Base-by-base conservation (phyloP, 768 basidiomycete species). In the Solioccasus polychromus region DNA sequence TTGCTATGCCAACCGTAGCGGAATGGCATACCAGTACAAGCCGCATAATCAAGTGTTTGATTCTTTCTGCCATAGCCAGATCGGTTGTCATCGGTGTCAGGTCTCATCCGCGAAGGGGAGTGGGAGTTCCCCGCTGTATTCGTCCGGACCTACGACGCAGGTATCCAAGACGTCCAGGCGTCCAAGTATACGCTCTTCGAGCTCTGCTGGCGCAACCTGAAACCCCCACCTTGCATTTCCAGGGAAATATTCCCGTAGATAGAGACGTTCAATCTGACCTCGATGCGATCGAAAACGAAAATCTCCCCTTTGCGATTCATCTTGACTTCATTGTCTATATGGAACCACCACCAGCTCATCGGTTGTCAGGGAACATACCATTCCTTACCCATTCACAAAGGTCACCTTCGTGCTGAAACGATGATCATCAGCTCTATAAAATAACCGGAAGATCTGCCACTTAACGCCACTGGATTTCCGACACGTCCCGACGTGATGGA, bases 91-190 rank as follows among this genome's bases (percentile, higher is more conserved):
- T 65, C 35, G 4, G 71, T 66, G 12, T 69, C 68, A 4, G 61
- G 53, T 36, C 67, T 66, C 15, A 80, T 82, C 83, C 18, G 88
- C 68, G 59, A 78, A 89, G 8, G 88, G 86, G 43, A 85, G 56
- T 1, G 88, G 87, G 10, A 86, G 53, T 59, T 91, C 87, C 15
- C 88, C 86, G 45, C 76, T 84, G 59, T 83, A 88, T 19, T 88
- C 86, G 54, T 90, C 84, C 1, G 74, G 73, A 17, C 83, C 77
- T 8, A 89, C 82, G 8, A 85, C 80, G 52, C 83, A 83, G 2
- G 71, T 71, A 55, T 83, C 83, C 4, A 63, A 67, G 10, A 88
- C 82, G 47, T 80, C 78, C 9, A 74, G 70, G 54, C 85, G 82
- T 26, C 71, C 58, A 29, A 86, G 70, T 38, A 85, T 68, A 59